Evolutionary conservation across 441 rosid genomes (phyloP).

Genomic region (Dalechampia spathulata): DNA sequence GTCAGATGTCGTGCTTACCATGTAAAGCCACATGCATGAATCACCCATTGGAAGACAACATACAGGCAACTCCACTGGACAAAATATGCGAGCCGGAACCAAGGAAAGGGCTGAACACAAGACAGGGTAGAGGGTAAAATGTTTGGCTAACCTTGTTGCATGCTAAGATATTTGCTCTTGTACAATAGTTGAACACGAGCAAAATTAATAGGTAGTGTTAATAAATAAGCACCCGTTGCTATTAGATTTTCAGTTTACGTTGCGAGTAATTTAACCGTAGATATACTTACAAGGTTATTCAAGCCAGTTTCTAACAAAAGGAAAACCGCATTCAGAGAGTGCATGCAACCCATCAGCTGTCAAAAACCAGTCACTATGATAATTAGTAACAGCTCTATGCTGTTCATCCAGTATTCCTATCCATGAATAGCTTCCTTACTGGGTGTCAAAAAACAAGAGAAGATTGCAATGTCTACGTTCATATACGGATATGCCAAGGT

Average conservation of each 20-base stretch:
- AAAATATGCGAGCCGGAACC: constrained; percentile 77
- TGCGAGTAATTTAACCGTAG: not conserved
- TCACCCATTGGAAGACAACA: constrained; percentile 70
- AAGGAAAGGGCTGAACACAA: constrained; percentile 70
- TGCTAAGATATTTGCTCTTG: no score
- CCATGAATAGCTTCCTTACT: not conserved
- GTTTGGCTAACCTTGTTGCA: no score
- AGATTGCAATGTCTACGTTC: no score
- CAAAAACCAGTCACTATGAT: not conserved
- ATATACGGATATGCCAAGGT: no score
- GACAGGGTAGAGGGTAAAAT: no score
- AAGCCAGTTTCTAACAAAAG: constrained; percentile 60
- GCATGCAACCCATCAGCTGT: constrained; percentile 88
- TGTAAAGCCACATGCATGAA: constrained; percentile 72
- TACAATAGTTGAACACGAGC: no score
- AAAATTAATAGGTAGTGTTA: no score
- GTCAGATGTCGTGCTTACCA: constrained; percentile 33
- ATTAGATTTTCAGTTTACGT: no score
- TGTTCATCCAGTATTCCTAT: no score
- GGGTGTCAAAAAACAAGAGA: no score
- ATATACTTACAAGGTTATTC: constrained; percentile 78
- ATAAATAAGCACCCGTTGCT: no score
- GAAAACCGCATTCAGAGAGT: constrained; percentile 46
- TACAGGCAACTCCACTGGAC: constrained; percentile 80
- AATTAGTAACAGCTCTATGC: not conserved